Base-by-base conservation (phyloP, 208 protist species). In the Leishmania arabica region DNA sequence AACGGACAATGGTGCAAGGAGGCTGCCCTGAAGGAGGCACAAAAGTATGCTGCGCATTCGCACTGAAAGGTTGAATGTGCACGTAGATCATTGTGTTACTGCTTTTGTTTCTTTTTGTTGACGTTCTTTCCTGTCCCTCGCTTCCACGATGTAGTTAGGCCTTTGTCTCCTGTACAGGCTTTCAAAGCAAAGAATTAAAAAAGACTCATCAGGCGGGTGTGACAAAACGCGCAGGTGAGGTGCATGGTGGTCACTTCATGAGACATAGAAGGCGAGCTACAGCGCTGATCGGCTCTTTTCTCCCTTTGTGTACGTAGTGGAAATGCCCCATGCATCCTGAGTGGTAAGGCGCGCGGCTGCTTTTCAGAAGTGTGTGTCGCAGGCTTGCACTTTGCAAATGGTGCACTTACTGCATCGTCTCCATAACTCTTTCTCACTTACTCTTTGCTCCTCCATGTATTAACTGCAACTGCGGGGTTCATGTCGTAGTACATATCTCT, bases 1-100 rank as follows among this genome's bases (percentile, higher is more conserved):
- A 90, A 88, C 79, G 91, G 86, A 19, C 86, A 95, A 71, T 93
- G 90, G 89, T 86, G 90, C 4, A 98, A 96, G 68, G 90, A 89
- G 74, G 89, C 90, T 17, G 95, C 95, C 45, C 53, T 95, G 70
- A 86, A 96, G 58, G 95, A 95, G 51, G 93, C 95, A 31, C 88
- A 87, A 56, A 84, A 80, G 64, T 93, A 88, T 64, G 84, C 83
- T 56, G 75, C 86, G 58, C 84, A 62, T 34, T 54, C 62, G 0
- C 75, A 79, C 37, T 78, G 78, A 66, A 31, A 49, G 47, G 74
- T 34, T 19, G 56, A 5, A 65, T 77, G 51, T 62, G 45, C 24
- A 4, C 3, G 47, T 58, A 45, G 72, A 45, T 37, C 34, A 27
- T 58, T 31, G 53, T 13, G 34, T 47, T 45, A 11, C 53, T 76